Evolutionary conservation across 31 red algal species (phyloP).

Genomic region (Porphyra umbilicalis): DNA sequence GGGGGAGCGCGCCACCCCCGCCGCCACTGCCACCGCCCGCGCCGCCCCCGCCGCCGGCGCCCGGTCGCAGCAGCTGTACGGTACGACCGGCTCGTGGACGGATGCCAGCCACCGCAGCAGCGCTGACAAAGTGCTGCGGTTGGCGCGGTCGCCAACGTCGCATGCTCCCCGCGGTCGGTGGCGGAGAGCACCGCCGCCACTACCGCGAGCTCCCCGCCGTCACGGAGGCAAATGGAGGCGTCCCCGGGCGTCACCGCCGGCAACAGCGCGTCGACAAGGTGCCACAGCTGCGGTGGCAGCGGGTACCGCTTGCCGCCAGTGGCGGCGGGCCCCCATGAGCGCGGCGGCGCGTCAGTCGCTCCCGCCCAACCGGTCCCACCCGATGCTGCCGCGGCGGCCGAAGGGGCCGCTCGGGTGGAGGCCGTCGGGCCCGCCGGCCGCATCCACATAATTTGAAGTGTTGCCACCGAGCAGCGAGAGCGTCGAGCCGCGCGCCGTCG

Average conservation of each 20-base stretch:
- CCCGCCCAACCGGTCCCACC: too few relatives aligned
- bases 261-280: constrained; percentile 45
- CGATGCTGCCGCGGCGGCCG: not conserved
- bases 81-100: constrained; percentile 67
- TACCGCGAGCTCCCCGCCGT: constrained; percentile 13
- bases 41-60: constrained; percentile 38
- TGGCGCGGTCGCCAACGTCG: constrained; percentile 22
- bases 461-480: constrained; percentile 4
- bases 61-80: constrained; percentile 20
- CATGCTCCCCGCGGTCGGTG: constrained; percentile 35
- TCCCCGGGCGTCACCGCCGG: constrained; percentile 12
- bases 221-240: constrained; percentile 26
- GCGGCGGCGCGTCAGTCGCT: too few relatives aligned
- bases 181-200: constrained; percentile 24
- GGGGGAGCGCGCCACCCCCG: too few relatives aligned
- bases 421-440: not conserved
- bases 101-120: constrained; percentile 53
- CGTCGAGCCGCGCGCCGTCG: not conserved
- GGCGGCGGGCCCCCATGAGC: too few relatives aligned
- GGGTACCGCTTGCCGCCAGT: not conserved
- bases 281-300: constrained; percentile 58
- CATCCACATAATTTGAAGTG: not conserved
- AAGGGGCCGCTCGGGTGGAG: not conserved
- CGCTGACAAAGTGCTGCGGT: constrained; percentile 42
- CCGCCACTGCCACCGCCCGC: too few relatives aligned